phyloP scores from a whole-genome alignment of 2,329 filamentous ascomycete genomes.

The Scolecobasidium constrictum region DNA sequence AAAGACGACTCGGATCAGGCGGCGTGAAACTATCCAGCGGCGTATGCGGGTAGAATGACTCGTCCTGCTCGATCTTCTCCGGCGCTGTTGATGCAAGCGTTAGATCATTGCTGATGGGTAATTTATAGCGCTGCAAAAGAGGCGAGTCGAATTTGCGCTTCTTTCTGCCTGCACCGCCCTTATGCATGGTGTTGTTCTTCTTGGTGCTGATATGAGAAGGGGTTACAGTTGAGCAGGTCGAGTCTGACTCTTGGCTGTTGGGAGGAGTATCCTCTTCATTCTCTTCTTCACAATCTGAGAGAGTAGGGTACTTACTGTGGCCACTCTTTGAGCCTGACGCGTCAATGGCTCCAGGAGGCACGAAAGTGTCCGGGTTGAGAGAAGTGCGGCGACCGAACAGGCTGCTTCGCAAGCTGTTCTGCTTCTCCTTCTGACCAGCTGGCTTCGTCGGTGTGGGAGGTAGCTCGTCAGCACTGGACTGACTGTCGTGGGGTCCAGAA shows the following conservation, averaged over 20 bases:
- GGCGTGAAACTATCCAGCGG: constrained; percentile 65
- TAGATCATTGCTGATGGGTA: constrained; percentile 44
- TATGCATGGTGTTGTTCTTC: too few species aligned
- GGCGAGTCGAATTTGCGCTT: neutral
- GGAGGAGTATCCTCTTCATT: constrained; percentile 17
- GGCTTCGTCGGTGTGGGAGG: constrained; percentile 93
- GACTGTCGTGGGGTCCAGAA: constrained; percentile 44
- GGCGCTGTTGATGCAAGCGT: constrained; percentile 48
- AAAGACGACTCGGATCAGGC: constrained; percentile 71
- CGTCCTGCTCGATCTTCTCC: constrained; percentile 41
- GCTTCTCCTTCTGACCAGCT: constrained; percentile 27
- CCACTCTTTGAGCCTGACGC: constrained; percentile 18
- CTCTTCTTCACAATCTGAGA: constrained; percentile 11
- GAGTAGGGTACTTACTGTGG: constrained; percentile 25
- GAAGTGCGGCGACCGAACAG: constrained; percentile 37
- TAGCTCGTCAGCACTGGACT: constrained; percentile 57
- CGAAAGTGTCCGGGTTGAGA: constrained; percentile 36
- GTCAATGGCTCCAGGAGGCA: constrained; percentile 22
- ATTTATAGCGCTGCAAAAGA: constrained; percentile 16
- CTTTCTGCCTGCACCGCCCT: too few species aligned
- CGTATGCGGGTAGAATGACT: constrained; percentile 57
- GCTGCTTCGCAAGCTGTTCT: constrained; percentile 40
- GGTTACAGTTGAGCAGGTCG: too few species aligned
- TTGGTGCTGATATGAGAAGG: too few species aligned
- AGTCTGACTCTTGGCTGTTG: neutral